Evolutionary conservation across 495 filamentous ascomycete genomes (phyloP), one percentile per base, ranked within the genome.

Genomic region (Aspergillus egyptiacus): DNA sequence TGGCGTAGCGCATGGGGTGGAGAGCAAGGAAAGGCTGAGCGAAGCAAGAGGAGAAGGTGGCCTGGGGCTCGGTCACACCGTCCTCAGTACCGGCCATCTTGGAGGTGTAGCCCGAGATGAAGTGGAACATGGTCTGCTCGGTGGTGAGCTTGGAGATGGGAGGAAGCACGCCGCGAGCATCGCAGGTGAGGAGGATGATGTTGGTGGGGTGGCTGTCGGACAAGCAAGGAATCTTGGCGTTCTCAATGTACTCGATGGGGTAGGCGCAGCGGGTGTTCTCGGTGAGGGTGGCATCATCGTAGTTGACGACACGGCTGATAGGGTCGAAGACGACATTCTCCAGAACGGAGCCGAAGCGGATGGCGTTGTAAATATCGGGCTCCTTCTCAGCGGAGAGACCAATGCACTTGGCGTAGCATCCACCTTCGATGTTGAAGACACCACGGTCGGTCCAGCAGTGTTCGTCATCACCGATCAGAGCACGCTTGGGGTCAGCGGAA

Each of bases 41-140:
- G 73, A 98, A 98, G 85, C 93, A 98, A 23, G 91, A 95, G 14
- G 90, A 96, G 85, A 98, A 98, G 59, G 93, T 98, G 2, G 93
- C 93, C 74, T 95, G 87, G 56, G 93, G 93, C 75, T 98, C 93
- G 13, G 86, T 88, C 44, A 98, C 81, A 67, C 93, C 93, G 44
- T 96, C 87, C 73, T 98, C 93, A 37, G 93, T 98, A 62, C 93
- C 93, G 53, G 91, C 94, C 94, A 98, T 97, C 84, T 98, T 98
- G 61, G 94, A 97, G 47, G 93, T 98, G 78, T 98, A 98, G 62
- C 93, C 93, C 15, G 86, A 93, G 70, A 98, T 98, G 80, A 98
- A 98, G 81, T 98, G 93, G 82, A 96, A 98, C 91, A 98, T 97
- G 63, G 88, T 95, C 74, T 98, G 93, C 61, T 89, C 87, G 58